These are phyloP conservation scores for Firmiana major DNA, from an alignment of 345 rosid species.

Conservation along the genomic window DNA sequence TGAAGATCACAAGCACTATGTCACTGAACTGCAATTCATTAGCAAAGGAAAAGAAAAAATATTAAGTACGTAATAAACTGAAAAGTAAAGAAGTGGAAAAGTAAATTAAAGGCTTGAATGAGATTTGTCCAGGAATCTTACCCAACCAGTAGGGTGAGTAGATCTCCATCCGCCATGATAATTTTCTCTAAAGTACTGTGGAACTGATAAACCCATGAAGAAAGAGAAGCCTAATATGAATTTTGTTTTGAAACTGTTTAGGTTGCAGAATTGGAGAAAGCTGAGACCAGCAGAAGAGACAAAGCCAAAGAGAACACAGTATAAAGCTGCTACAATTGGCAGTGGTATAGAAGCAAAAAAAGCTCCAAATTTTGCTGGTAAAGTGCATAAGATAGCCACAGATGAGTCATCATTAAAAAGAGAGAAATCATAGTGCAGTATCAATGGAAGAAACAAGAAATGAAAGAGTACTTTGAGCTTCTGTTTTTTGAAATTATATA, in stretches of 20 bases:
- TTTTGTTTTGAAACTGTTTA: constrained; percentile 52
- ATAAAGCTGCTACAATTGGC: constrained; percentile 52
- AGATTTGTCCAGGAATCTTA: constrained; percentile 9
- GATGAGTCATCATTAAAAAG: background rate
- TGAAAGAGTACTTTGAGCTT: background rate
- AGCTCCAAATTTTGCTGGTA: constrained; percentile 61
- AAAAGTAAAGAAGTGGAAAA: constrained; percentile 15
- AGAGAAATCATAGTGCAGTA: background rate
- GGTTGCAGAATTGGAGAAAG: constrained; percentile 59
- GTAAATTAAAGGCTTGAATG: constrained; percentile 25
- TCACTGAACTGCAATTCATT: constrained; percentile 40
- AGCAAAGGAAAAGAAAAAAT: background rate
- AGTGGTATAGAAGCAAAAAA: constrained; percentile 64
- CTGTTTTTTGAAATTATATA: background rate
- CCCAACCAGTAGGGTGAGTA: constrained; percentile 37
- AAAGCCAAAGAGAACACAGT: constrained; percentile 55
- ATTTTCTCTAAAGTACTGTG: constrained; percentile 56
- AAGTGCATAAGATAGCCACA: background rate
- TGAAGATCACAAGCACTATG: constrained; percentile 50
- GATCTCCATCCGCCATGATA: constrained; percentile 36
- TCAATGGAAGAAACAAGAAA: background rate
- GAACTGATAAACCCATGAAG: constrained; percentile 54
- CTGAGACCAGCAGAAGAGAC: constrained; percentile 53
- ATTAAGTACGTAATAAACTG: background rate
- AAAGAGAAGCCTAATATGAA: constrained; percentile 55